phyloP scores from a whole-genome alignment of 352 stramenopile species.

The Phytophthora agathidicida region DNA sequence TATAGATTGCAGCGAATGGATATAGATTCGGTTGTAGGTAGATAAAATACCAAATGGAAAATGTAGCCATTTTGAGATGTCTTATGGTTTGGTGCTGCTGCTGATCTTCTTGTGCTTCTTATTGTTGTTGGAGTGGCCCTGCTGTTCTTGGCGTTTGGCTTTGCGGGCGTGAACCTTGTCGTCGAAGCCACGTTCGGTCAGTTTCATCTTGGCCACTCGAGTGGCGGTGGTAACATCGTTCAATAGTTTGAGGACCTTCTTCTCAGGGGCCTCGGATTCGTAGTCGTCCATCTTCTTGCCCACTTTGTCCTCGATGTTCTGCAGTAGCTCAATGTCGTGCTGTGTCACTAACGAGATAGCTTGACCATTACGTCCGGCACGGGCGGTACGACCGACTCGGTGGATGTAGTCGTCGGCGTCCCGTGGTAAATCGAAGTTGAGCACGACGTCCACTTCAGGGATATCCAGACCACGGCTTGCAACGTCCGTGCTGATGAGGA shows the following conservation, averaged over 20 bases:
- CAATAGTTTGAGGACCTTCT: conserved; percentile 95
- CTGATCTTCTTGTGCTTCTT: conserved; percentile 24
- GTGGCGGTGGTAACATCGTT: conserved; percentile 95
- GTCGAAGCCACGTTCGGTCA: conserved; percentile 90
- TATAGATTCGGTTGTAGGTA: conserved; percentile 10
- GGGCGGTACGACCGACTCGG: conserved; percentile 95
- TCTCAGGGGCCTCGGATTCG: conserved; percentile 76
- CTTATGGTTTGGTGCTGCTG: too few species aligned
- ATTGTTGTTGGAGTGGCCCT: conserved; percentile 36
- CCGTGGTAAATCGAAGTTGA: conserved; percentile 97
- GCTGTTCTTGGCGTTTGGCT: conserved; percentile 67
- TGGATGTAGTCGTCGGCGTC: conserved; percentile 98
- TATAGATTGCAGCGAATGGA: conserved; percentile 2
- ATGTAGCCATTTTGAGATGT: too few species aligned
- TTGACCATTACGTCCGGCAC: conserved; percentile 90
- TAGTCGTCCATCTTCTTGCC: conserved; percentile 94
- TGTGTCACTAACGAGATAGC: conserved; percentile 96
- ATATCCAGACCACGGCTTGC: conserved; percentile 97
- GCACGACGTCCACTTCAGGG: conserved; percentile 95
- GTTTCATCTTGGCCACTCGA: conserved; percentile 93
- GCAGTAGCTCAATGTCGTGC: conserved; percentile 93
- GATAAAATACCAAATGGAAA: too few species aligned
- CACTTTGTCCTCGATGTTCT: conserved; percentile 94
- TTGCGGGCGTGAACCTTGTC: conserved; percentile 83
- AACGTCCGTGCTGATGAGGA: conserved; percentile 98